Conservation (phyloP, 2,329 filamentous ascomycete genomes). For the Trichophyton mentagrophytes region DNA sequence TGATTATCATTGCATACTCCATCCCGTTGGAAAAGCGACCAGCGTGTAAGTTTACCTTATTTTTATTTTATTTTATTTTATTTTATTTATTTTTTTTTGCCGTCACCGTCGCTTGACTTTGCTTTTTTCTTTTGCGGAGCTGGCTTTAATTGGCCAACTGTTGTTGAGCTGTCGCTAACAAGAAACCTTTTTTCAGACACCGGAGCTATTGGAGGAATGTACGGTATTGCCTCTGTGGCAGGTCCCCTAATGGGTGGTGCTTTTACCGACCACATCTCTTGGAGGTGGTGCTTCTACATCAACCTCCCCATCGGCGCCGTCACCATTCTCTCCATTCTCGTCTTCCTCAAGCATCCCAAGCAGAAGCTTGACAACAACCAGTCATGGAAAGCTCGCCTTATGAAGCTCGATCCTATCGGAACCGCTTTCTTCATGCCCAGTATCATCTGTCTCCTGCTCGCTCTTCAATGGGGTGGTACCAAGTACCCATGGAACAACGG, state of each 20-base stretch:
- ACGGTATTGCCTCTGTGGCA: constrained; percentile 13
- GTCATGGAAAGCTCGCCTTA: constrained; percentile 17
- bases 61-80: no score
- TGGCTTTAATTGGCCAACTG: neutral
- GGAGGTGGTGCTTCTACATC: constrained; percentile 36
- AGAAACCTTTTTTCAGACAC: constrained; percentile 5
- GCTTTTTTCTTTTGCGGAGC: constrained; percentile 21
- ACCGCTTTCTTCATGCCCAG: constrained; percentile 34
- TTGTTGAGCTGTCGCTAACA: neutral
- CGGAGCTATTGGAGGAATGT: constrained; percentile 13
- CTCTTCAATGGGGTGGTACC: constrained; percentile 37
- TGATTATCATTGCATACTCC: constrained; percentile 16
- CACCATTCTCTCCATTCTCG: constrained; percentile 19
- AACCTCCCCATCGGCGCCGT: constrained; percentile 23
- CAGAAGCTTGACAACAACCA: constrained; percentile 14
- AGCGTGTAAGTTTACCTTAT: constrained; percentile 7
- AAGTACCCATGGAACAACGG: constrained; percentile 33
- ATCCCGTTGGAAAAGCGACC: constrained; percentile 12
- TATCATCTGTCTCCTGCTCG: constrained; percentile 37
- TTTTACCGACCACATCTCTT: constrained; percentile 31
- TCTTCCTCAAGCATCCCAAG: constrained; percentile 22
- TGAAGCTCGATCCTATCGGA: constrained; percentile 32
- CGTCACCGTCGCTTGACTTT: neutral
- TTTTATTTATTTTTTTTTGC: constrained; percentile 18
- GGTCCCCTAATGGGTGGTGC: constrained; percentile 27